Evolutionary conservation across 495 filamentous ascomycete species (phyloP).

Genomic region (Cercophora samala): DNA sequence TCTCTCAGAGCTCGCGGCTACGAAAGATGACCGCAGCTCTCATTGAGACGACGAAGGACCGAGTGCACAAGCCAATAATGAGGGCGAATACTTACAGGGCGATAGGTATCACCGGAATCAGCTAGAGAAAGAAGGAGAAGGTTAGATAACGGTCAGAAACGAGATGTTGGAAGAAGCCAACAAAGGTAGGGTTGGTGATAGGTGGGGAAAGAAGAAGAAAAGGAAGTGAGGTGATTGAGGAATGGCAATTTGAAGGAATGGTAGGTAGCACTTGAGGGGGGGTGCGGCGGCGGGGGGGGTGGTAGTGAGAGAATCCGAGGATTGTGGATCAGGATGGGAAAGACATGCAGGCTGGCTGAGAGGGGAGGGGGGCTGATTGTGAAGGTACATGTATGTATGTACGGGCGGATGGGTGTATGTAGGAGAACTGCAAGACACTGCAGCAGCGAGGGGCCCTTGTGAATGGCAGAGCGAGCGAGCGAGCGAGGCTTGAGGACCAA

Average conservation of each 20-base stretch:
- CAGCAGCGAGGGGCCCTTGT: slow-evolving; percentile 35
- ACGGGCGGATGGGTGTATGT: slow-evolving; percentile 11
- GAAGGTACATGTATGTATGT: slow-evolving; percentile 33
- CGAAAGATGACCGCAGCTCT: not conserved
- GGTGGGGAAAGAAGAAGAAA: slow-evolving; percentile 22
- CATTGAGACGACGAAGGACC: not conserved
- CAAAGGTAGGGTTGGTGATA: slow-evolving; percentile 14
- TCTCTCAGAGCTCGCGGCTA: not conserved
- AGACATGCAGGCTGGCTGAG: slow-evolving; percentile 41
- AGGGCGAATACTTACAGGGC: slow-evolving; percentile 46
- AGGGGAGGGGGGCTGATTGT: slow-evolving; percentile 34
- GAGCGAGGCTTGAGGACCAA: slow-evolving; percentile 27
- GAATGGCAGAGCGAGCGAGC: slow-evolving; percentile 27
- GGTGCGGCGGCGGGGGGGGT: slow-evolving; percentile 31
- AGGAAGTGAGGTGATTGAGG: slow-evolving; percentile 29
- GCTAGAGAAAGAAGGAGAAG: slow-evolving; percentile 38
- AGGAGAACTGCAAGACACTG: slow-evolving; percentile 40
- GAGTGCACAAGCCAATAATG: not conserved
- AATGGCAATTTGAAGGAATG: slow-evolving; percentile 32
- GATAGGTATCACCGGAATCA: slow-evolving; percentile 52
- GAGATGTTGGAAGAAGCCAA: slow-evolving; percentile 22
- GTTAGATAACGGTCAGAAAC: slow-evolving; percentile 37
- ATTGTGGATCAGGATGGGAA: slow-evolving; percentile 37
- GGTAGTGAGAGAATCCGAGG: slow-evolving; percentile 30
- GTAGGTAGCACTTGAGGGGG: slow-evolving; percentile 26